Evolutionary conservation across 805 yeast genomes (phyloP).

Genomic region (Nakazawaea ishiwadae): DNA sequence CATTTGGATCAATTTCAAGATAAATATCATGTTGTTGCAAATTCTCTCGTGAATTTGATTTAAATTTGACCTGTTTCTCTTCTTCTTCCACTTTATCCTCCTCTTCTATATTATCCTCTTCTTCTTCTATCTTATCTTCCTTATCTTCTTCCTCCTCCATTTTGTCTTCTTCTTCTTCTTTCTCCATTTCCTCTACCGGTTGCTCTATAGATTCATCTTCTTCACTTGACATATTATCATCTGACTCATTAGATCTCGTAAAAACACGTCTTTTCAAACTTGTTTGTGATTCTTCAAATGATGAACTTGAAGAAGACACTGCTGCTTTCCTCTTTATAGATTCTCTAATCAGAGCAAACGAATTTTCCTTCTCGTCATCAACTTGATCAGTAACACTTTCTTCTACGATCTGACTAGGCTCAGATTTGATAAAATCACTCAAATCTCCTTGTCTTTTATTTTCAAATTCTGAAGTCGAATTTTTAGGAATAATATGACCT

Average conservation of each 20-base stretch:
- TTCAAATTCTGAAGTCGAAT: not conserved
- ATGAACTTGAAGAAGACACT: too few relatives aligned
- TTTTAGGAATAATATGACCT: constrained; percentile 22
- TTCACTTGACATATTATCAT: too few relatives aligned
- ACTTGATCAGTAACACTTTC: not conserved
- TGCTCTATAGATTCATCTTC: constrained; percentile 1
- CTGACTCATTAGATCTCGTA: too few relatives aligned
- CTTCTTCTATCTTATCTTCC: constrained; percentile 11
- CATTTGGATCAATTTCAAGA: constrained; percentile 41
- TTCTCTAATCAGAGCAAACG: not conserved
- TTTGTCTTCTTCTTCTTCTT: too few relatives aligned
- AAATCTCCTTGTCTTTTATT: constrained; percentile 7
- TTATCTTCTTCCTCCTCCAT: too few relatives aligned
- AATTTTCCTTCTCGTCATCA: constrained; percentile 7
- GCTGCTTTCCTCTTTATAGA: constrained; percentile 4
- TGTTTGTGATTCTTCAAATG: too few relatives aligned
- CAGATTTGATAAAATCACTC: constrained; percentile 8
- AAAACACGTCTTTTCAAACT: too few relatives aligned
- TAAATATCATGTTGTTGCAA: constrained; percentile 13
- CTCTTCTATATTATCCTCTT: constrained; percentile 7
- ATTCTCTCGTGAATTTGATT: constrained; percentile 10
- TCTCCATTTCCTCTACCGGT: too few relatives aligned
- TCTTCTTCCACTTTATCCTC: constrained; percentile 8
- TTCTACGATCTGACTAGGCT: too few relatives aligned
- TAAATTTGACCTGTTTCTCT: constrained; percentile 8